These are phyloP conservation scores for Trebouxiophyceae sp. DNA, from an alignment of 163 green algal genomes.

Conservation along the genomic window DNA sequence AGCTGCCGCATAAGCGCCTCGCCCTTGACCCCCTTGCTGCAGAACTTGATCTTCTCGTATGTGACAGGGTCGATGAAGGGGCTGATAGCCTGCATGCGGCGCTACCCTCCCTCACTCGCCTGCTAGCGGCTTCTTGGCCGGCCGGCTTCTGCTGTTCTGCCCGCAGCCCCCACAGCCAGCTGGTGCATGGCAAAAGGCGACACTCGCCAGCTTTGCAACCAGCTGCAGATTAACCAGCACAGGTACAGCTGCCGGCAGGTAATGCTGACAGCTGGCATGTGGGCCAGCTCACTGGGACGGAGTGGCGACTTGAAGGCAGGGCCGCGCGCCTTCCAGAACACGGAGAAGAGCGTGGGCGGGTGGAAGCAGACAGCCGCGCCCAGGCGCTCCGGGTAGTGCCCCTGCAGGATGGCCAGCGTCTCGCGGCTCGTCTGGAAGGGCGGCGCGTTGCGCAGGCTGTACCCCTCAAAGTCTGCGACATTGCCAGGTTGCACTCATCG, in stretches of 20 bases:
- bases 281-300: no score
- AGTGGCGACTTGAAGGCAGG: no score
- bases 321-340: constrained; percentile 59
- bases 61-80: constrained; percentile 47
- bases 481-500: background rate
- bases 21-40: constrained; percentile 11
- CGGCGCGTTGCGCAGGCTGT: constrained; percentile 10
- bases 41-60: constrained; percentile 39
- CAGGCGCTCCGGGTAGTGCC: constrained; percentile 77
- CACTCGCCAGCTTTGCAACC: no score
- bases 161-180: no score
- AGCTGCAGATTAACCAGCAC: background rate
- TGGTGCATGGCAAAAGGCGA: no score
- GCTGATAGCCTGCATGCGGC: constrained; percentile 17
- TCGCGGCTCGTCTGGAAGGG: constrained; percentile 22
- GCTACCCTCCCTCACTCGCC: background rate
- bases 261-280: background rate
- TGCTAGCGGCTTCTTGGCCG: background rate
- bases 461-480: constrained; percentile 53
- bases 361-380: constrained; percentile 65
- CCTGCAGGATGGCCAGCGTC: constrained; percentile 52
- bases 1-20: constrained; percentile 22
- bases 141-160: background rate
- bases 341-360: constrained; percentile 58
- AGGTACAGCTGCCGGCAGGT: background rate